A percentile compares a stretch with the other conserved stretches of the same genome.
These are phyloP conservation scores for Chlamydomonas applanata DNA, from an alignment of 139 green algal genomes.

Conservation along the genomic window DNA sequence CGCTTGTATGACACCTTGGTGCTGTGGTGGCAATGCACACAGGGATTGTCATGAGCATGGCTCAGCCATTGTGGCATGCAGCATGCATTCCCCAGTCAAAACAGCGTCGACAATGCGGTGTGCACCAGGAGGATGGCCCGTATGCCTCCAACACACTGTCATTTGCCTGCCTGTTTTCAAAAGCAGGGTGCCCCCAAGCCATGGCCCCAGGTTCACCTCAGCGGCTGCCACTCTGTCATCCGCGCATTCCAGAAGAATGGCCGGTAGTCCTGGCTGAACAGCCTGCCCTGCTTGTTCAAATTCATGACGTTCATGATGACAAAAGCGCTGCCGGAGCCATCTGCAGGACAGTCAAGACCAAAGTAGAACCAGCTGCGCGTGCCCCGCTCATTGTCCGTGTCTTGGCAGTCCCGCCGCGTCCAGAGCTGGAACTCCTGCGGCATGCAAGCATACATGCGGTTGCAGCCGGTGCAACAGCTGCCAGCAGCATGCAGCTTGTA, in stretches of 20 bases:
- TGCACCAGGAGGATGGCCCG: no score
- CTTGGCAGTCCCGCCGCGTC: conserved; percentile 39
- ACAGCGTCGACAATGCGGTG: no score
- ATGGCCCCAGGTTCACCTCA: conserved; percentile 33
- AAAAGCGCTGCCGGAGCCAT: conserved; percentile 17
- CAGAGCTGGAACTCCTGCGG: conserved; percentile 43
- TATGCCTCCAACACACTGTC: no score
- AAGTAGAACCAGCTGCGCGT: conserved; percentile 58
- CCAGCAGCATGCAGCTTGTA: no score
- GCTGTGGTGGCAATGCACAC: conserved; percentile 11
- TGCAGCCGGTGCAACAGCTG: no score
- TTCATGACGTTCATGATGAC: conserved; percentile 47
- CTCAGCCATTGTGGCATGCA: no score
- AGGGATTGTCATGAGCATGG: no score
- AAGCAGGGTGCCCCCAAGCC: no score
- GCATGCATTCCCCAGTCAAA: no score
- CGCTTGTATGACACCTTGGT: conserved; percentile 34
- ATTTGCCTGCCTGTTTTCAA: no score
- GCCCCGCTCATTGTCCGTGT: conserved; percentile 29
- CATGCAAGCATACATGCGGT: background rate
- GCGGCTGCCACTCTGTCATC: conserved; percentile 27
- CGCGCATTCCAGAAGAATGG: conserved; percentile 27
- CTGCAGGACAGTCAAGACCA: conserved; percentile 28
- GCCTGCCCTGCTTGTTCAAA: conserved; percentile 53
- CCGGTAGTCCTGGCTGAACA: conserved; percentile 50